Percentiles rank a stretch among this genome's conserved stretches.
Conservation (phyloP, 2,329 filamentous ascomycete species). For the Neurospora crassa region DNA sequence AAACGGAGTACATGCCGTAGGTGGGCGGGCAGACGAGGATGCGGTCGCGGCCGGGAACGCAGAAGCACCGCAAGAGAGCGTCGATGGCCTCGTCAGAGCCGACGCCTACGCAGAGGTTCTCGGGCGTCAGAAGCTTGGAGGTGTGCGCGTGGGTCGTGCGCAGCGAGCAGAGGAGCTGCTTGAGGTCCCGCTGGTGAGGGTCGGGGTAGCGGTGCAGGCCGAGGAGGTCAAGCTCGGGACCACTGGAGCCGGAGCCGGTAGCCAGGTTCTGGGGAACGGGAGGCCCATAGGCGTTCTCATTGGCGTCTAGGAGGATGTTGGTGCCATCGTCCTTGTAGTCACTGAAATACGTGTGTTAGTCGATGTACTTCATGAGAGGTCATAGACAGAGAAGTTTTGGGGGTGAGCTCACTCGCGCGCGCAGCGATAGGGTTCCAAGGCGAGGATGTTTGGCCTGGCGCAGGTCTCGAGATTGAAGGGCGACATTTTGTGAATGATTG, state of each 20-base stretch:
- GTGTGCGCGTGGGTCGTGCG: conserved; percentile 83
- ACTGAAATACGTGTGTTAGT: conserved; percentile 39
- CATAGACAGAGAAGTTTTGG: not conserved
- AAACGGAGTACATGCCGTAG: conserved; percentile 97
- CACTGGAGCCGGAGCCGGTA: conserved; percentile 28
- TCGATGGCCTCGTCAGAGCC: conserved; percentile 97
- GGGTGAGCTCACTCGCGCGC: conserved; percentile 58
- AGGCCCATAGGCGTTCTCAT: conserved; percentile 93
- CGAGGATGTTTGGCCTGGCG: conserved; percentile 66
- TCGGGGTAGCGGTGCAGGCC: conserved; percentile 92
- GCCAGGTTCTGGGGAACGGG: conserved; percentile 36
- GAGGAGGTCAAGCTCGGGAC: conserved; percentile 61
- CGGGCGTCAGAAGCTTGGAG: conserved; percentile 59
- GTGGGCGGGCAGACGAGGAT: conserved; percentile 94
- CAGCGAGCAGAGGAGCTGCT: conserved; percentile 75
- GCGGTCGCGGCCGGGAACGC: conserved; percentile 73
- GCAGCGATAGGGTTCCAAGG: conserved; percentile 70
- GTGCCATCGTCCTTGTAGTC: conserved; percentile 98
- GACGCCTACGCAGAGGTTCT: conserved; percentile 87
- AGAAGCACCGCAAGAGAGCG: conserved; percentile 87
- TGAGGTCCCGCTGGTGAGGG: conserved; percentile 82
- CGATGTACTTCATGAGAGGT: not conserved
- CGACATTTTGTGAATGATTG: conserved; percentile 32
- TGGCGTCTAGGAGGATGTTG: conserved; percentile 92
- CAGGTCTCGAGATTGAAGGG: conserved; percentile 66